Evolutionary conservation across 352 stramenopile genomes (phyloP).

Genomic region (Phytopythium kandeliae): DNA sequence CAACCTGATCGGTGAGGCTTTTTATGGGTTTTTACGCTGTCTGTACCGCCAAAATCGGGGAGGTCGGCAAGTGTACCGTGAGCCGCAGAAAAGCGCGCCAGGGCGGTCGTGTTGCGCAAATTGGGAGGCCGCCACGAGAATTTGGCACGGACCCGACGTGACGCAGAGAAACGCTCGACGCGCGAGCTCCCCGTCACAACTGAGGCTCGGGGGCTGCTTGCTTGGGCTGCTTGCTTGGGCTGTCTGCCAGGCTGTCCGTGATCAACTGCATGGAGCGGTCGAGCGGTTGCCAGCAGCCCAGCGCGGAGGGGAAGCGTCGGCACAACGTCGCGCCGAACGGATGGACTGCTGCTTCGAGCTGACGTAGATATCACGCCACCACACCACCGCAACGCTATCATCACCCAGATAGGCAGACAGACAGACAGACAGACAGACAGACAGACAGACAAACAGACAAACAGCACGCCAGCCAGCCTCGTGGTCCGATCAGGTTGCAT

Average conservation of each 20-base stretch:
- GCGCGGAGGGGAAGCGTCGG: too few species aligned
- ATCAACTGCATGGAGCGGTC: too few species aligned
- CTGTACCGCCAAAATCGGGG: constrained; percentile 1
- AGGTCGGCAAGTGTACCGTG: constrained; percentile 1
- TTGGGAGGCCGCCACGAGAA: neutral
- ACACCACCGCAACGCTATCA: too few species aligned
- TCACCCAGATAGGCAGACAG: too few species aligned
- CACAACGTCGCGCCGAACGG: too few species aligned
- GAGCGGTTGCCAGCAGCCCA: too few species aligned
- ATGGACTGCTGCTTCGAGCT: neutral
- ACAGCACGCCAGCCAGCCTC: too few species aligned
- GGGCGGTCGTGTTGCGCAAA: neutral
- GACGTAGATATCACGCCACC: neutral
- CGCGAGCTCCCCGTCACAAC: constrained; percentile 1
- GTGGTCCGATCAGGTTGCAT: too few species aligned
- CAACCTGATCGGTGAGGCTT: constrained; percentile 6
- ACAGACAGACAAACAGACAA: too few species aligned
- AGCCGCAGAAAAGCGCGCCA: neutral
- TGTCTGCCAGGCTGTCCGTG: too few species aligned
- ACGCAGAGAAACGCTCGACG: constrained; percentile 3
- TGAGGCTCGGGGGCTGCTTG: neutral
- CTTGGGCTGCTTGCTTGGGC: neutral
- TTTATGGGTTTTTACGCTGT: constrained; percentile 3
- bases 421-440: too few species aligned
- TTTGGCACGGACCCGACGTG: neutral